Conservation (phyloP, 2,329 filamentous ascomycete species). For the Paracorniculantispora psalliotae region DNA sequence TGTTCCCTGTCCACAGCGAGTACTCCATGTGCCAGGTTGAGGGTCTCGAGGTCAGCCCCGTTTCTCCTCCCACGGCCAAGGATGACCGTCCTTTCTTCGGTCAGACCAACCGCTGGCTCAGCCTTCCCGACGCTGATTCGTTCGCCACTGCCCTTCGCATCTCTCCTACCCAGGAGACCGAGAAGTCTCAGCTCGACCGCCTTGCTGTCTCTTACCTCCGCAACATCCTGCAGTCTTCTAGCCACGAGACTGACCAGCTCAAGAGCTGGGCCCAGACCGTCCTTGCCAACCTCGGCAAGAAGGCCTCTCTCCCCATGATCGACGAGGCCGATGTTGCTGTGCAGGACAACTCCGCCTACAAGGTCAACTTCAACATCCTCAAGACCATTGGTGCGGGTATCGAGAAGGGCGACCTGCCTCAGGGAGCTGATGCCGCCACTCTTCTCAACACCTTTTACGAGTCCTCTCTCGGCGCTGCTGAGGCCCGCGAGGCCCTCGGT, state of each 20-base stretch:
- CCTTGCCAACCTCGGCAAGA: constrained; percentile 6
- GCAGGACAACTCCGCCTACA: constrained; percentile 5
- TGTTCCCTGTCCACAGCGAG: constrained; percentile 11
- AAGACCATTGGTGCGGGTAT: constrained; percentile 9
- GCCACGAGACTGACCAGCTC: constrained; percentile 11
- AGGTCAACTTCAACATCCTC: constrained; percentile 6
- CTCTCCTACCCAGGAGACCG: constrained; percentile 3
- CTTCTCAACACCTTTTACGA: constrained; percentile 13
- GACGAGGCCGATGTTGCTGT: background rate
- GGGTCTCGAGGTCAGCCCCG: constrained; percentile 12
- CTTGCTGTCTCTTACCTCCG: constrained; percentile 11
- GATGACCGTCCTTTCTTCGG: constrained; percentile 13
- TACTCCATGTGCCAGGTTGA: constrained; percentile 10
- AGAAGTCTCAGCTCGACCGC: constrained; percentile 12
- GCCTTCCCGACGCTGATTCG: constrained; percentile 8
- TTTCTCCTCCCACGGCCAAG: constrained; percentile 10
- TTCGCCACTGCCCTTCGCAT: constrained; percentile 9
- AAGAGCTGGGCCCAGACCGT: constrained; percentile 13
- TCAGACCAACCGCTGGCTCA: constrained; percentile 12
- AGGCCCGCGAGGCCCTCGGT: constrained; percentile 8
- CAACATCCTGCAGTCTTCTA: constrained; percentile 10
- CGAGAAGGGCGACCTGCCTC: constrained; percentile 8
- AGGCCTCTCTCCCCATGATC: constrained; percentile 1
- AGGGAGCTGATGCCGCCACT: background rate
- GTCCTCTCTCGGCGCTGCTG: constrained; percentile 4